Evolutionary conservation across 1,284 basidiomycete genomes (phyloP), one percentile per base, ranked within the genome.

Genomic region (Microbotryomycetes sp.): DNA sequence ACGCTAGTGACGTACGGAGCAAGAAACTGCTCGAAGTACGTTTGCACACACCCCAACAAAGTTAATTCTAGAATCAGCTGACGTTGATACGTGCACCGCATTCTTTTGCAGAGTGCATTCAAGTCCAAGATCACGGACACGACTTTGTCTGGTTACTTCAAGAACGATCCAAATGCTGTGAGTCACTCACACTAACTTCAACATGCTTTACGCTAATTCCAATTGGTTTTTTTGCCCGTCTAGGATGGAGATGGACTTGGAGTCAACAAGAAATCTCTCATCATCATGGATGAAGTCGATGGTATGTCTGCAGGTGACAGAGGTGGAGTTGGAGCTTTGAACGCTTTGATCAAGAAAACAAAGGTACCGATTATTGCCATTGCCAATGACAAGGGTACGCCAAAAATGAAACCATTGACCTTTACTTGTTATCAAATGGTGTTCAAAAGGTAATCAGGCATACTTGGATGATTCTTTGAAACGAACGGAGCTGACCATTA

Each of bases 231-330:
- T 14, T 64, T 49, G 22, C 67, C 85, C 86, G 4, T 47, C 28
- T 23, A 59, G 12, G 49, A 63, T 45, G 83, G 83, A 0, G 79
- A 83, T 3, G 88, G 86, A 1, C 77, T 92, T 2, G 73, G 79
- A 14, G 84, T 97, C 64, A 89, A 87, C 0, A 84, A 89, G 68
- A 84, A 82, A 71, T 85, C 88, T 0, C 91, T 92, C 67, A 78
- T 98, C 49, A 97, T 98, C 75, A 97, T 99, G 92, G 96, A 99
- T 74, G 96, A 99, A 76, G 94, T 98, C 0, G 94, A 99, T 71
- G 94, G 96, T 7, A 98, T 98, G 92, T 96, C 92, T 6, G 89
- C 90, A 2, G 94, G 94, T 28, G 96, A 99, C 76, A 82, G 94
- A 55, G 94, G 96, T 23, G 94, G 94, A 65, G 88, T 97, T 1